A percentile compares a stretch with the other conserved stretches of the same genome.
Conservation (phyloP, 73 alveolate species). For the Symbiodinium pilosum region DNA sequence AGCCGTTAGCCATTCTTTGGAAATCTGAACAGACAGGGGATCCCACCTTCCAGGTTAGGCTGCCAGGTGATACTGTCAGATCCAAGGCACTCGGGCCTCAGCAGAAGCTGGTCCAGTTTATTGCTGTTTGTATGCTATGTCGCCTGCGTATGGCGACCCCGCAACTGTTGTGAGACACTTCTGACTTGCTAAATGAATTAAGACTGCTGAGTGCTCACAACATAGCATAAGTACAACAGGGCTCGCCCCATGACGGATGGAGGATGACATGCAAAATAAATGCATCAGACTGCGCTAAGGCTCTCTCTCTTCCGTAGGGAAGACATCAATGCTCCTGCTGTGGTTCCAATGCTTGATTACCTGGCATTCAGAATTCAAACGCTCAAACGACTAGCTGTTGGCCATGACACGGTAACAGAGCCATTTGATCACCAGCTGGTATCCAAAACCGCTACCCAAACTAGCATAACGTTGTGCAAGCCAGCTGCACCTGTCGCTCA, state of each 20-base stretch:
- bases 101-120: not conserved
- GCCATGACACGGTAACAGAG: not conserved
- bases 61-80: constrained; percentile 63
- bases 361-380: too few relatives aligned
- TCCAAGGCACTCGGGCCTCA: constrained; percentile 70
- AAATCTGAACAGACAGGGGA: not conserved
- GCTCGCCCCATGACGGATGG: too few relatives aligned
- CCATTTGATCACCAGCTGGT: not conserved
- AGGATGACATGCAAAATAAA: too few relatives aligned
- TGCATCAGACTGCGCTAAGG: too few relatives aligned
- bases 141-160: too few relatives aligned
- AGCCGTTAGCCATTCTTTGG: not conserved
- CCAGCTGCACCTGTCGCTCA: constrained; percentile 6
- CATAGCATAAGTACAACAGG: too few relatives aligned
- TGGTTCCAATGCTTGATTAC: constrained; percentile 83
- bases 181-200: not conserved
- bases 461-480: too few relatives aligned
- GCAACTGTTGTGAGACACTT: too few relatives aligned
- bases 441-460: not conserved
- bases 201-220: too few relatives aligned
- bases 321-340: constrained; percentile 50
- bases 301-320: constrained; percentile 39
- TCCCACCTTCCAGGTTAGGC: constrained; percentile 65
- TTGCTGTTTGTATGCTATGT: not conserved
- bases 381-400: too few relatives aligned